Evolutionary conservation across 164 flowering plant species (phyloP), one percentile per base, ranked within the genome.

Genomic region (Warburgia ugandensis): DNA sequence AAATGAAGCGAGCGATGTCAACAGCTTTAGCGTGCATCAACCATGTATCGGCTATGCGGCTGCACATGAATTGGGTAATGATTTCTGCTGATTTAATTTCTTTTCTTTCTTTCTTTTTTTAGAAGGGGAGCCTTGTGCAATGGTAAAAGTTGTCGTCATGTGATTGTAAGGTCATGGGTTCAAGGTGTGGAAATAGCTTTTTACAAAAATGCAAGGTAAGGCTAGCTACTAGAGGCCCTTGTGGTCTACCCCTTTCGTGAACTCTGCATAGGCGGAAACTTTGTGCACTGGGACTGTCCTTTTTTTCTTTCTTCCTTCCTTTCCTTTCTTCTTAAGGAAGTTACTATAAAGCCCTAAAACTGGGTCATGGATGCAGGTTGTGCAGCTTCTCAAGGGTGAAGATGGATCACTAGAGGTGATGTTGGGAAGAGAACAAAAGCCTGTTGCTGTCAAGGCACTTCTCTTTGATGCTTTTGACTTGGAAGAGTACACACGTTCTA

Each of bases 1-100:
- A 94, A 64, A 73, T 94, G 86, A 78, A 74, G 39, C 74, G 81
- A 4, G 70, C 70, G 13, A 77, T 77, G 77, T 38, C 55, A 8
- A 62, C 81, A 3, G 99, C 99, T 31, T 81, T 84, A 14, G 53
- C 72, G 75, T 92, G 99, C 86, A 77, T 86, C 42, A 77, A 80
- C 39, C 94, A 92, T 48, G 49, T 69, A 47, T 66, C 90, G 12
- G 47, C 64, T 29, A 58, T 29, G 67, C 79, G 99, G 8, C 99
- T 96, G 4, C 41, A 61, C 67, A 92, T 92, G 99, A 74, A 41
- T 0, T 50, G 58, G 79, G 99, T 88, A 45, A 40, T 56, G 5
- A 67, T 13, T 42, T 14, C 10, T 6, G 4, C 19, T 37, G 41
- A 7, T 1, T 13, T 20, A 13, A 13, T 5, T 7, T 37, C 17